Evolutionary conservation across 495 filamentous ascomycete genomes (phyloP).

Genomic region (Elaphomyces granulatus): DNA sequence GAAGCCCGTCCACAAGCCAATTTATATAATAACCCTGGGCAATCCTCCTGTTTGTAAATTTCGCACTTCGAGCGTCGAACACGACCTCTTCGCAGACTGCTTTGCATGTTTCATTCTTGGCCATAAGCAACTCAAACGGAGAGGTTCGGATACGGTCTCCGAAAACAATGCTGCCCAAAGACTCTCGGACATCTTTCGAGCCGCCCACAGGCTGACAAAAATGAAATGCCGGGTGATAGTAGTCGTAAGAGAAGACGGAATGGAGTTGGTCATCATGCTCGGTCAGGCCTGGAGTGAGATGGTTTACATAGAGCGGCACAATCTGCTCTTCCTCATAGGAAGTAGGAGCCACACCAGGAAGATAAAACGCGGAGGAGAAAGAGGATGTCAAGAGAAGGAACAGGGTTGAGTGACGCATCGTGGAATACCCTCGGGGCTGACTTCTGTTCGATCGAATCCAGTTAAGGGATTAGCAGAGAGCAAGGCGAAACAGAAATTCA

Average conservation of each 20-base stretch:
- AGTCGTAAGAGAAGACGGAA: constrained; percentile 89
- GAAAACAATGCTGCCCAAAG: constrained; percentile 88
- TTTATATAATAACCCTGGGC: constrained; percentile 75
- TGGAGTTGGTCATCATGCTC: constrained; percentile 60
- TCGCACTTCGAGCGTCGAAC: constrained; percentile 52
- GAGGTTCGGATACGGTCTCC: constrained; percentile 91
- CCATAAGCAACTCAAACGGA: constrained; percentile 77
- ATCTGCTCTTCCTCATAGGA: constrained; percentile 61
- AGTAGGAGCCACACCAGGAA: constrained; percentile 90
- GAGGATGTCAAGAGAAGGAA: constrained; percentile 21
- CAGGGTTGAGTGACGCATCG: constrained; percentile 28
- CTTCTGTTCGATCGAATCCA: constrained; percentile 6
- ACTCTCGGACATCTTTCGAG: constrained; percentile 64
- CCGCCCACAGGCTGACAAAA: constrained; percentile 73
- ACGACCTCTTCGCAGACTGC: constrained; percentile 47
- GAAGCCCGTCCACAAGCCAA: constrained; percentile 89
- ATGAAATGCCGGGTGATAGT: constrained; percentile 75
- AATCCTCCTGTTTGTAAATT: constrained; percentile 74
- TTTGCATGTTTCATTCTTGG: constrained; percentile 72
- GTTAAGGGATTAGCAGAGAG: constrained; percentile 9
- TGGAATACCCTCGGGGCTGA: constrained; percentile 17
- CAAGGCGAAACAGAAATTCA: constrained; percentile 7
- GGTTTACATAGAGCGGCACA: constrained; percentile 88
- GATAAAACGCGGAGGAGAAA: constrained; percentile 71
- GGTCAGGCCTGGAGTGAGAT: constrained; percentile 71